These are phyloP conservation scores for Sphaerostilbella broomeana DNA, from an alignment of 2,329 filamentous ascomycete genomes.

Conservation along the genomic window DNA sequence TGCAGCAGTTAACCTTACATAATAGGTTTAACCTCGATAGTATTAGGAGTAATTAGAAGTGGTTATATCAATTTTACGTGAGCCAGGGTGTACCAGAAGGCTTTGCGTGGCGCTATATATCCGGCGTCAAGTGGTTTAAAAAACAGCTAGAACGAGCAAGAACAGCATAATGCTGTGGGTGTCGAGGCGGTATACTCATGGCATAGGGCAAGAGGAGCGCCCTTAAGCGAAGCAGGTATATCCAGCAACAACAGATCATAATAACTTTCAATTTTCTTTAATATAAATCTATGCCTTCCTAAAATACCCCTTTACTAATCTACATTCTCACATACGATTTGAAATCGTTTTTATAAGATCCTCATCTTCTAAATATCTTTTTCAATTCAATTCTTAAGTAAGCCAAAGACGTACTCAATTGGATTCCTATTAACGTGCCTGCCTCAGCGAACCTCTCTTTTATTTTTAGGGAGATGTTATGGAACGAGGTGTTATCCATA, in stretches of 20 bases:
- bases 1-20: slow-evolving; percentile 4
- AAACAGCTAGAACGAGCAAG: slow-evolving; percentile 2
- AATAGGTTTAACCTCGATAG: slow-evolving; percentile 12
- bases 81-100: slow-evolving; percentile 8
- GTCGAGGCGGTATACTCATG: too few species aligned
- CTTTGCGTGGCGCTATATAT: slow-evolving; percentile 12
- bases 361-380: slow-evolving; percentile 15
- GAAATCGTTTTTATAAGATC: slow-evolving; percentile 17
- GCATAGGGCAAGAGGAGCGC: too few species aligned
- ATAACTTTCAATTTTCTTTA: too few species aligned
- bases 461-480: slow-evolving; percentile 14
- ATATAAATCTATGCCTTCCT: not conserved
- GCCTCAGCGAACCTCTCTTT: slow-evolving; percentile 12
- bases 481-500: slow-evolving; percentile 17
- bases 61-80: slow-evolving; percentile 9
- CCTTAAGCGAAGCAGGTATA: too few species aligned
- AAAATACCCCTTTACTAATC: slow-evolving; percentile 16
- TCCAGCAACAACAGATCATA: too few species aligned
- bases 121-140: slow-evolving; percentile 6
- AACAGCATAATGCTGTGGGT: not conserved
- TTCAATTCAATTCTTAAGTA: slow-evolving; percentile 15
- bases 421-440: slow-evolving; percentile 13
- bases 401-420: slow-evolving; percentile 17
- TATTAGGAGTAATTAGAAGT: slow-evolving; percentile 10
- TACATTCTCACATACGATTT: slow-evolving; percentile 18